Base-by-base conservation (phyloP, 2,329 filamentous ascomycete species). In the Colletotrichum brevisporum region DNA sequence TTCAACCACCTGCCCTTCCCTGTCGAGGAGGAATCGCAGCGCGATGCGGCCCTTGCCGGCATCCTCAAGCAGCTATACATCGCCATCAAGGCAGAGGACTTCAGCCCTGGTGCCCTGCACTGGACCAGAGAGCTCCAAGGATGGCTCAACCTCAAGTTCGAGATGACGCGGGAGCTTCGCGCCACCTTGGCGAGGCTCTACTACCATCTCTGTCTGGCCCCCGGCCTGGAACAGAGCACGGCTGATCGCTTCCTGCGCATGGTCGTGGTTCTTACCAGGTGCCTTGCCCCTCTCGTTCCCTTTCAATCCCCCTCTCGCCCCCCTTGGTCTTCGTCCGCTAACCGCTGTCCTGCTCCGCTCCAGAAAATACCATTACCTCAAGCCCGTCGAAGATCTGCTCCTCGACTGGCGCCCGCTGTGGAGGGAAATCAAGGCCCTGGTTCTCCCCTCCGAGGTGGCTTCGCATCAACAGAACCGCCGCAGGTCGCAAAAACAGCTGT, bases 111-210 rank as follows among this genome's bases (percentile, higher is more conserved):
- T 41, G 96, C 95, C 31, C 86, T 97, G 70, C 95, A 99, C 81
- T 99, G 96, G 96, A 98, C 96, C 16, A 91, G 95, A 74, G 96
- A 99, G 87, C 91, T 99, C 55, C 90, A 95, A 77, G 94, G 92
- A 81, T 99, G 97, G 96, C 86, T 99, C 73, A 93, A 92, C 62
- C 90, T 99, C 81, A 99, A 99, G 85, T 99, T 99, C 78, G 95
- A 99, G 82, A 94, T 97, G 78, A 94, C 94, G 55, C 90, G 93
- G 75, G 91, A 92, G 78, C 90, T 95, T 73, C 89, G 97, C 67
- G 90, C 94, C 56, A 94, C 90, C 80, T 88, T 99, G 36, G 93
- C 96, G 36, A 93, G 92, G 82, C 86, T 99, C 45, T 99, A 98
- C 83, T 99, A 97, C 82, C 94, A 97, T 82, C 91, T 99, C 68